A percentile compares a stretch with the other conserved stretches of the same genome.
These are phyloP conservation scores for Aristolochia fimbriata DNA, from an alignment of 164 flowering plant genomes.

Conservation along the genomic window DNA sequence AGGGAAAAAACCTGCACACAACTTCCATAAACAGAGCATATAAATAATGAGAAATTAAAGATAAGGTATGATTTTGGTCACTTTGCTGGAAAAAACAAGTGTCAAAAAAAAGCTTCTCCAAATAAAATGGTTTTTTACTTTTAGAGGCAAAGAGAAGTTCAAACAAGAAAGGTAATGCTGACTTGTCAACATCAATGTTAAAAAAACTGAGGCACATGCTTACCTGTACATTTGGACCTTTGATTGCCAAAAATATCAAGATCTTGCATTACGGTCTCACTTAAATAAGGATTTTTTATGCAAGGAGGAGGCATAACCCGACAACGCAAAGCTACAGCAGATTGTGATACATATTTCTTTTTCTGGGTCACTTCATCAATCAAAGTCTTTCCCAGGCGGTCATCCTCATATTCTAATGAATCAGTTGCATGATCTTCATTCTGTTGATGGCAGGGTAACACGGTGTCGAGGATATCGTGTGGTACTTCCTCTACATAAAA, in stretches of 20 bases:
- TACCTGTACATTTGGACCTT: constrained; percentile 76
- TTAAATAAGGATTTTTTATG: constrained; percentile 70
- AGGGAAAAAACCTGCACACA: constrained; percentile 36
- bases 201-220: background rate
- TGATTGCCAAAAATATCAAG: constrained; percentile 55
- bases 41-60: constrained; percentile 1
- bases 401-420: constrained; percentile 23
- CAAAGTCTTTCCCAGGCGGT: constrained; percentile 15
- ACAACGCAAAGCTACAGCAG: constrained; percentile 87
- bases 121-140: too few relatives aligned
- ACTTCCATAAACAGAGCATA: background rate
- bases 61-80: background rate
- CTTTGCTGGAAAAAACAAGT: too few relatives aligned
- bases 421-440: constrained; percentile 32
- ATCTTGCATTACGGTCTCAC: constrained; percentile 31
- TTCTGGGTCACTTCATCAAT: constrained; percentile 22
- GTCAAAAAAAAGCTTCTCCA: too few relatives aligned
- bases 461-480: constrained; percentile 20
- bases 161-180: background rate
- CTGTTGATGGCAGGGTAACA: constrained; percentile 19
- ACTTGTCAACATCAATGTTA: background rate
- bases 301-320: constrained; percentile 95
- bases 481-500: too few relatives aligned
- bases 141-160: background rate
- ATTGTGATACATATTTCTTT: constrained; percentile 59